Conservation (phyloP, 495 filamentous ascomycete species). For the Aspergillus heteromorphus region DNA sequence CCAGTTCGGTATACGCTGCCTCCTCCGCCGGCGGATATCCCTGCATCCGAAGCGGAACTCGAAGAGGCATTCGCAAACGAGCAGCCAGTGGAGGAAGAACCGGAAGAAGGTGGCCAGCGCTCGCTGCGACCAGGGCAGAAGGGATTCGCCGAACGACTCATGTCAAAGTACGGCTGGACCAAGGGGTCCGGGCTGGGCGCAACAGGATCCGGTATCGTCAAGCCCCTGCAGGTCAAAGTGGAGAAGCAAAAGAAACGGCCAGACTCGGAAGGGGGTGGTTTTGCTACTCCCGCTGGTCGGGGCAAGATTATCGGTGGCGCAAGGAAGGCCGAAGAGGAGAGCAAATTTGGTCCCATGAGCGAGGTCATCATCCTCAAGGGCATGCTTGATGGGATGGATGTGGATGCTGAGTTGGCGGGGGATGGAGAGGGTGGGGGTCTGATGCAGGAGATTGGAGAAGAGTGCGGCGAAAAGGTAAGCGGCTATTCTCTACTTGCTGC, state of each 20-base stretch:
- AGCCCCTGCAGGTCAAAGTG: conserved; percentile 73
- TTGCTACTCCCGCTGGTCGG: conserved; percentile 58
- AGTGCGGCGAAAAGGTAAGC: conserved; percentile 71
- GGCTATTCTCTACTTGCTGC: neutral
- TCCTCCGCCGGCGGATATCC: conserved; percentile 51
- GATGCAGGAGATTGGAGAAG: conserved; percentile 90
- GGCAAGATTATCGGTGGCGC: conserved; percentile 75
- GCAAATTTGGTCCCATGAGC: conserved; percentile 69
- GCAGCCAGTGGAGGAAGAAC: conserved; percentile 39
- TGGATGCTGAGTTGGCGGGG: conserved; percentile 58
- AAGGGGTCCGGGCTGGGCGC: conserved; percentile 84
- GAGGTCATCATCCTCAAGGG: conserved; percentile 71
- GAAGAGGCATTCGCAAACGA: conserved; percentile 50
- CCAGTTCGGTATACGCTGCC: conserved; percentile 79
- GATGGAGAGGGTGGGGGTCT: conserved; percentile 57
- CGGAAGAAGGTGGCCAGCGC: conserved; percentile 48
- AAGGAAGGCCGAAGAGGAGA: conserved; percentile 44
- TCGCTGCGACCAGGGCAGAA: conserved; percentile 72
- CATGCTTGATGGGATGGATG: conserved; percentile 79
- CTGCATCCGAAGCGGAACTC: conserved; percentile 51
- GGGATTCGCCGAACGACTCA: conserved; percentile 77
- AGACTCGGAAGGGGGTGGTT: conserved; percentile 76
- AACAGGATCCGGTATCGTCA: conserved; percentile 70
- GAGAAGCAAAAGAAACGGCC: conserved; percentile 76
- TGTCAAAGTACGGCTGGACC: conserved; percentile 90